Base-by-base conservation (phyloP, 345 rosid genomes). In the Populus ilicifolia region DNA sequence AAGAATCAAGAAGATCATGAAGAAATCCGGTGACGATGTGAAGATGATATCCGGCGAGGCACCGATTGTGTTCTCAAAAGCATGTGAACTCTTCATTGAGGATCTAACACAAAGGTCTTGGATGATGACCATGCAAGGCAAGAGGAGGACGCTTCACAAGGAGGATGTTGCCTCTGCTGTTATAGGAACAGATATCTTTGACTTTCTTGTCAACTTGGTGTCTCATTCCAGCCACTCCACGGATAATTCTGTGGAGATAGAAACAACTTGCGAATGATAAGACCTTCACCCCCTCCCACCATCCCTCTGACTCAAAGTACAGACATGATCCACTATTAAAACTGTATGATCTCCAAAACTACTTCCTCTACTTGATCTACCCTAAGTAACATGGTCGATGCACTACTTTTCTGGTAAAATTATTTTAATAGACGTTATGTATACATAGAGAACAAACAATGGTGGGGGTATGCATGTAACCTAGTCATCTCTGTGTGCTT, bases 1-100 rank as follows among this genome's bases (percentile, higher is more conserved):
- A 23, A 84, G 94, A 84, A 90, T 90, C 82, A 89, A 89, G 94
- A 90, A 89, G 86, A 90, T 89, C 79, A 90, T 90, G 94, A 90
- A 89, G 84, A 85, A 80, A 74, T 89, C 92, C 0, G 85, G 91
- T 0, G 87, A 89, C 14, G 87, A 84, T 29, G 90, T 89, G 29
- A 89, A 89, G 83, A 90, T 90, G 92, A 85, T 90, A 21, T 87
- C 90, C 0, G 91, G 90, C 18, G 92, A 89, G 83, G 90, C 94
- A 1, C 91, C 92, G 0, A 78, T 90, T 46, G 86, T 90, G 69
- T 87, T 89, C 79, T 84, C 92, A 0, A 86, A 89, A 74, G 94
- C 92, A 2, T 89, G 91, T 30, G 94, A 90, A 80, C 84, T 90
- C 41, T 86, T 90, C 80, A 88, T 90, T 62, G 82, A 87, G 82